phyloP scores from a whole-genome alignment of 495 filamentous ascomycete genomes.

The Venustampulla echinocandica region DNA sequence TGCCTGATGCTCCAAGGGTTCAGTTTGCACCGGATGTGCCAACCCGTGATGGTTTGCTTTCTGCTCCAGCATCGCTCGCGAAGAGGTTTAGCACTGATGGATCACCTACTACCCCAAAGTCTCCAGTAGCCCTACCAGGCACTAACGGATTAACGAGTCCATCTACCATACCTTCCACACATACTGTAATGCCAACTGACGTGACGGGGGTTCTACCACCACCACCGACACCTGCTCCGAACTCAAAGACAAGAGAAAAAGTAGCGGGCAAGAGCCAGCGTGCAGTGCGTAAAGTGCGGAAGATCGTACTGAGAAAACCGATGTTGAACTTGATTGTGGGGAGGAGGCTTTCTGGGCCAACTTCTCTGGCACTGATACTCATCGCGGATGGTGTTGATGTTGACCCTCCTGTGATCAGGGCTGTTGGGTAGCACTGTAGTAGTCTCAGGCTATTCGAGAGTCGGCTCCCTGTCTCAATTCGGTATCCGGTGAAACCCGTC shows the following conservation, averaged over 20 bases:
- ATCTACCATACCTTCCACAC: not conserved
- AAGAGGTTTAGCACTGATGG: too few species aligned
- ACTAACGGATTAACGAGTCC: too few species aligned
- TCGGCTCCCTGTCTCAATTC: too few species aligned
- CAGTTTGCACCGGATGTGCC: too few species aligned
- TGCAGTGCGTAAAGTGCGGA: conserved; percentile 7
- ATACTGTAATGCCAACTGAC: not conserved
- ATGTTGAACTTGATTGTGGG: conserved; percentile 17
- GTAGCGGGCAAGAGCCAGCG: not conserved
- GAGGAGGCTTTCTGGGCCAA: conserved; percentile 18
- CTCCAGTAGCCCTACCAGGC: too few species aligned
- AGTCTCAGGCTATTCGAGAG: too few species aligned
- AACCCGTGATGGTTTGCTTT: too few species aligned
- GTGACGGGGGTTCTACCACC: not conserved
- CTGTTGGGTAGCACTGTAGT: not conserved
- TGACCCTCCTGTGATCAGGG: not conserved
- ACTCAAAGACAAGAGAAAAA: not conserved
- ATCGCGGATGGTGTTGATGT: conserved; percentile 7
- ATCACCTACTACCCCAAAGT: too few species aligned
- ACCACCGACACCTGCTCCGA: not conserved
- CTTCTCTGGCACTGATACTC: conserved; percentile 5
- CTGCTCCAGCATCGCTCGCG: too few species aligned
- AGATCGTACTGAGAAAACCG: conserved; percentile 4
- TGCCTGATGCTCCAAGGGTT: too few species aligned
- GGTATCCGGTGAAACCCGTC: too few species aligned